Evolutionary conservation across 306 rosid species (phyloP).

Genomic region (Lotus japonicus): DNA sequence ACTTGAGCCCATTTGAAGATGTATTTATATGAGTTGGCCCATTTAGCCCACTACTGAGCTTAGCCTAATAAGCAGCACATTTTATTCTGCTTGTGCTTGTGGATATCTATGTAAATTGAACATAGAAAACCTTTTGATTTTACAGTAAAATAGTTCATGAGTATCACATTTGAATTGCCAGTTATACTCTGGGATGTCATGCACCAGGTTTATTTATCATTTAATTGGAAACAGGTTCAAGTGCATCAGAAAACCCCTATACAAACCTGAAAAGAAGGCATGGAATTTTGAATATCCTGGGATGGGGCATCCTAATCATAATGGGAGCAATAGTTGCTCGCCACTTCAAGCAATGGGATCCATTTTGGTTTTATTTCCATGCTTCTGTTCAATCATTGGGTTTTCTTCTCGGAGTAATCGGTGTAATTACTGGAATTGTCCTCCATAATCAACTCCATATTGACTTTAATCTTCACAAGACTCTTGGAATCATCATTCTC

Average conservation of each 20-base stretch:
- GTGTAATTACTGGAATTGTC: conserved; percentile 48
- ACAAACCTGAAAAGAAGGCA: conserved; percentile 50
- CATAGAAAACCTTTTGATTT: neutral
- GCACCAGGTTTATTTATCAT: neutral
- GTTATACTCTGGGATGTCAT: neutral
- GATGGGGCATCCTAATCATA: conserved; percentile 67
- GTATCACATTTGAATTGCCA: no score
- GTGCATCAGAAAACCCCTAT: conserved; percentile 14
- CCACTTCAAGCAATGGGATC: conserved; percentile 47
- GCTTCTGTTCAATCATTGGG: conserved; percentile 44
- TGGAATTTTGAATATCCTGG: conserved; percentile 58
- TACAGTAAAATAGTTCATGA: no score
- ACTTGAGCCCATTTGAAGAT: no score
- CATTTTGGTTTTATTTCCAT: conserved; percentile 65
- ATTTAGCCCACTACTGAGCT: no score
- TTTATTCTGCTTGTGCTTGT: neutral
- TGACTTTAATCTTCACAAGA: conserved; percentile 44
- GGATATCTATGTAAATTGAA: neutral
- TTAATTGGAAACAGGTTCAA: conserved; percentile 33
- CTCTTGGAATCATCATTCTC: conserved; percentile 61
- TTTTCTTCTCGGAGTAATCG: conserved; percentile 46
- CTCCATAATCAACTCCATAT: conserved; percentile 30
- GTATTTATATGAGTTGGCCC: no score
- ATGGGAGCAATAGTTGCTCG: conserved; percentile 70
- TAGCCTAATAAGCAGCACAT: no score